Percentiles rank a stretch among this genome's conserved stretches.
Evolutionary conservation across 805 yeast species (phyloP).

Genomic region (Clavispora carvajalis): DNA sequence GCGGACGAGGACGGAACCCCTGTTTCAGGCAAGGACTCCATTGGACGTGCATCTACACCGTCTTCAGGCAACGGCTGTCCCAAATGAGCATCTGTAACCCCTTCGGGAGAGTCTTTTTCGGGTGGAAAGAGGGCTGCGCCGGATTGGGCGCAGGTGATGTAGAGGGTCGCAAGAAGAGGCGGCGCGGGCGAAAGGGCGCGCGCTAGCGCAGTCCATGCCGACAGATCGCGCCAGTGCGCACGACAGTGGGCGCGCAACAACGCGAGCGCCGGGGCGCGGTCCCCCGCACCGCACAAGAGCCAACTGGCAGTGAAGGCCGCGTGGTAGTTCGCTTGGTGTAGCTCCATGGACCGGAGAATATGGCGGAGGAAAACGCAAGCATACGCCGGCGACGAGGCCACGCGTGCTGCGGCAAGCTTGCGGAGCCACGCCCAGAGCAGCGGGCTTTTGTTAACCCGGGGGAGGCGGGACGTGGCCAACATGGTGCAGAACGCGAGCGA

Average conservation of each 20-base stretch:
- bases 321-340: constrained; percentile 38
- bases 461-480: constrained; percentile 26
- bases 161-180: background rate
- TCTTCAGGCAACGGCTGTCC: no score
- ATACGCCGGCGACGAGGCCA: background rate
- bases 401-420: constrained; percentile 9
- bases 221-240: background rate
- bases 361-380: constrained; percentile 7
- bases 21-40: no score
- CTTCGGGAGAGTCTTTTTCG: no score
- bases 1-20: background rate
- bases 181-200: background rate
- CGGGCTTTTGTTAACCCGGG: constrained; percentile 36
- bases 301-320: constrained; percentile 31
- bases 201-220: background rate
- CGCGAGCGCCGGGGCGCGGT: background rate
- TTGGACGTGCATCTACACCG: no score
- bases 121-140: no score
- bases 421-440: constrained; percentile 31
- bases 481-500: constrained; percentile 20
- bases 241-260: background rate
- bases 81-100: no score
- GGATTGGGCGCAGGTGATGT: no score
- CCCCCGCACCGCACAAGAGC: constrained; percentile 13
- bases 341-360: constrained; percentile 23